Evolutionary conservation across 352 stramenopile species (phyloP).

Genomic region (Pythium dissimile): DNA sequence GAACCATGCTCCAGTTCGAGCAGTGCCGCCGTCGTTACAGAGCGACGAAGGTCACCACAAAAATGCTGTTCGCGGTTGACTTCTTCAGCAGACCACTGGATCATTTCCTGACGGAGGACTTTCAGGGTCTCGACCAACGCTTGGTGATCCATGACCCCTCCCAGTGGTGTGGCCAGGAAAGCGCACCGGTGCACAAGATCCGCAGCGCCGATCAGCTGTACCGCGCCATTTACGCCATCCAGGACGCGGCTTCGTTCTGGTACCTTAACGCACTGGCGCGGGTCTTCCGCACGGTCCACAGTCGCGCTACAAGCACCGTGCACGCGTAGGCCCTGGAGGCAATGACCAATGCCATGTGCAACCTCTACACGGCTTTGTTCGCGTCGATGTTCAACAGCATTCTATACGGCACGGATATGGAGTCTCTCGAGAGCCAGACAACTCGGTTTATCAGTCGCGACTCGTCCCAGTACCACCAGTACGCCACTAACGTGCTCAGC

Average conservation of each 20-base stretch:
- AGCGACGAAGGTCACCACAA: slow-evolving; percentile 1
- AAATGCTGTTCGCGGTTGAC: slow-evolving; percentile 1
- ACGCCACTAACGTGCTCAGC: neutral
- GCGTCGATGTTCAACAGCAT: neutral
- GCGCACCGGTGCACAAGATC: neutral
- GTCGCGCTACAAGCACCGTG: neutral
- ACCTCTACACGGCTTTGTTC: slow-evolving; percentile 1
- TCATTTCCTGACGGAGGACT: neutral
- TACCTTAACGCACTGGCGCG: neutral
- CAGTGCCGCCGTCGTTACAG: neutral
- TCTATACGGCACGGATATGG: neutral
- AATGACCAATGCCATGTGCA: neutral
- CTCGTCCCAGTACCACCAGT: slow-evolving; percentile 2
- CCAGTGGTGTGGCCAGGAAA: slow-evolving; percentile 6
- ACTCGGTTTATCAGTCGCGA: neutral
- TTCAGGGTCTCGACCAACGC: neutral
- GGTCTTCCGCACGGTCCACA: neutral
- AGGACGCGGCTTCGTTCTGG: slow-evolving; percentile 2
- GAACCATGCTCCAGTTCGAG: slow-evolving; percentile 1
- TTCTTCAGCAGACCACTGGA: neutral
- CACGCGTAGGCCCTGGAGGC: neutral
- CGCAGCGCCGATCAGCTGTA: neutral
- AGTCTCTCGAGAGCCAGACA: neutral
- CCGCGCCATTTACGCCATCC: neutral
- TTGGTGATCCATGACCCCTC: neutral